phyloP scores from a whole-genome alignment of 2,329 filamentous ascomycete species.

The Curvularia spicifera region DNA sequence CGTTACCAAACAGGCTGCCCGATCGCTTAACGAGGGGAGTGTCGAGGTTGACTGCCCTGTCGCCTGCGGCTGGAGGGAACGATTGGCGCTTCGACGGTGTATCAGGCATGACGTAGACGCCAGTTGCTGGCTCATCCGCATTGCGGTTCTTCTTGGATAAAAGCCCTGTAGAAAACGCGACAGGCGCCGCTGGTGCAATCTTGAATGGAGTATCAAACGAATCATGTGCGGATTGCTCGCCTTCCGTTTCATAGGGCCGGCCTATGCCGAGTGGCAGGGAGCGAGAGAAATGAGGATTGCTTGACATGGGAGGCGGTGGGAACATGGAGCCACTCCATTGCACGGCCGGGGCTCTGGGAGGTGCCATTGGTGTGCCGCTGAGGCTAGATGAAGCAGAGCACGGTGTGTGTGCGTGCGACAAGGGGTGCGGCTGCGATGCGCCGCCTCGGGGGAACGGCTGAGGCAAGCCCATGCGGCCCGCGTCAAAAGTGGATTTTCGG shows the following conservation, averaged over 20 bases:
- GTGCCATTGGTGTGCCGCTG: conserved; percentile 60
- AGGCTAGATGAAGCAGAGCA: conserved; percentile 84
- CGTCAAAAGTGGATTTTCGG: conserved; percentile 42
- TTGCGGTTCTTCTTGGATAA: conserved; percentile 90
- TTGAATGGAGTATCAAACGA: conserved; percentile 81
- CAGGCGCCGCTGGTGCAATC: conserved; percentile 71
- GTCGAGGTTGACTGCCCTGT: conserved; percentile 42
- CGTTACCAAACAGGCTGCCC: conserved; percentile 65
- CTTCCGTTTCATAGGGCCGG: conserved; percentile 57
- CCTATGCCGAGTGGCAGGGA: conserved; percentile 73
- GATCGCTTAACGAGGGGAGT: conserved; percentile 51
- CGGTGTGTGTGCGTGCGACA: conserved; percentile 85
- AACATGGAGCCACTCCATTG: conserved; percentile 21
- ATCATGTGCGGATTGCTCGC: conserved; percentile 55
- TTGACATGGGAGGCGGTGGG: conserved; percentile 26
- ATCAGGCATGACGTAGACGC: conserved; percentile 77
- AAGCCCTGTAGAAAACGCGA: conserved; percentile 83
- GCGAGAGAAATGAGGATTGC: conserved; percentile 65
- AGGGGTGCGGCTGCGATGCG: conserved; percentile 67
- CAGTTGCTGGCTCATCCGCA: conserved; percentile 66
- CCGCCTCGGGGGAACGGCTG: conserved; percentile 33
- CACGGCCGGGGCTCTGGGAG: conserved; percentile 40
- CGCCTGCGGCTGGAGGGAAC: conserved; percentile 67
- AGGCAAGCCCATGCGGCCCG: conserved; percentile 34
- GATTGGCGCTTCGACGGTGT: conserved; percentile 93